Percentiles rank a stretch among this genome's conserved stretches.
Evolutionary conservation across 208 protist genomes (phyloP).

Genomic region (Zelonia costaricensis): DNA sequence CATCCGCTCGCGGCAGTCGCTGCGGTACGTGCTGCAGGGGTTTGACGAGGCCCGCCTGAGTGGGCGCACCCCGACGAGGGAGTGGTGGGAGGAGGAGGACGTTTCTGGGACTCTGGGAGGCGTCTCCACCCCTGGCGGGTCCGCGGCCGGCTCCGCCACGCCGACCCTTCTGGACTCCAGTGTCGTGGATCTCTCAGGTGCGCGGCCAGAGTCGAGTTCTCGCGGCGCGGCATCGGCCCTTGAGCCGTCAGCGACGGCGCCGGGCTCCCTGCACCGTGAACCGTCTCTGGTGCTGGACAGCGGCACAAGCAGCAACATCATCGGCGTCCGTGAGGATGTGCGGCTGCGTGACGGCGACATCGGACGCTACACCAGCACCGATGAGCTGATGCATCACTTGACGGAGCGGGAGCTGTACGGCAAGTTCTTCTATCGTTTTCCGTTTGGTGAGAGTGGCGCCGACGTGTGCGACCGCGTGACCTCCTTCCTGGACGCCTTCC

Average conservation of each 20-base stretch:
- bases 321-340: slow-evolving; percentile 89
- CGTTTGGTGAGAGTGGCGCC: slow-evolving; percentile 89
- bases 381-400: slow-evolving; percentile 64
- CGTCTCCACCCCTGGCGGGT: neutral
- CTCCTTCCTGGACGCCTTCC: slow-evolving; percentile 88
- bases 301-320: slow-evolving; percentile 53
- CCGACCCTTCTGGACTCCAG: too few relatives aligned
- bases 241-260: neutral
- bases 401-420: slow-evolving; percentile 83
- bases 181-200: too few relatives aligned
- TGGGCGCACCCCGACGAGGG: slow-evolving; percentile 7
- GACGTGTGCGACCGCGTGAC: slow-evolving; percentile 94
- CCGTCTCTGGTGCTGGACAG: slow-evolving; percentile 36
- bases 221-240: neutral
- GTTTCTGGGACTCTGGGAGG: too few relatives aligned
- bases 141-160: too few relatives aligned
- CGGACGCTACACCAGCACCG: slow-evolving; percentile 82
- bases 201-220: too few relatives aligned
- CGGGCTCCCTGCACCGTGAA: neutral
- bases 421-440: slow-evolving; percentile 94
- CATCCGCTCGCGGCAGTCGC: slow-evolving; percentile 76
- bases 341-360: slow-evolving; percentile 93
- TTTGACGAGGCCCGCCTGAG: slow-evolving; percentile 54
- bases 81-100: slow-evolving; percentile 53
- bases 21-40: slow-evolving; percentile 75